Base-by-base conservation (phyloP, 768 basidiomycete species). In the Peribolospora baueri region DNA sequence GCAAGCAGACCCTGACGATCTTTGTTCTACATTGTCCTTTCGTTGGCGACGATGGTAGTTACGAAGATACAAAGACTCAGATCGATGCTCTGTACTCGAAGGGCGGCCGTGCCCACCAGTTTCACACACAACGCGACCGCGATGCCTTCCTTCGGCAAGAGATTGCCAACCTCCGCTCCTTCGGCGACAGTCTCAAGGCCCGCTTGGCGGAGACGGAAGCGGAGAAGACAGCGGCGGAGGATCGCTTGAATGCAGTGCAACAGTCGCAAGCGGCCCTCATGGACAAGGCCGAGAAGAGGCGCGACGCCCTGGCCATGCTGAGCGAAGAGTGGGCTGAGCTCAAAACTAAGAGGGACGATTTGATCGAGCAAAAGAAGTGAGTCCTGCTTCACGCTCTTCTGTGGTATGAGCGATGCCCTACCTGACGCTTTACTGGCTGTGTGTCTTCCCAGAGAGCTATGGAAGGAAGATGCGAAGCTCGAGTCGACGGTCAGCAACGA, bases 381-480 rank as follows among this genome's bases (percentile, higher is more conserved):
- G 70, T 69, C 4, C 11, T 13, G 25, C 47, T 48, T 14, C 3
- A n/a, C 41, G 9, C 40, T 54, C 42, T 14, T 51, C 7, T 10
- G 3, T 55, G 37, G 39, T 41, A 40, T 13, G 46, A 46, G 49
- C 40, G 13, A 11, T 48, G 9, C 41, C 10, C 13, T 43, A 14
- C 45, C 4, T 43, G 11, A 5, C n/a, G 51, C 13, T 38, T 5
- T 53, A 10, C 7, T 54, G 43, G 38, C 25, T 25, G 25, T 25
- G 25, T 25, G 25, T 25, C 25, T 11, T 36, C 37, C 7, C 55
- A 73, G 71, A 56, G 87, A 91, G 52, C 66, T 86, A 41, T 95
- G 93, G 91, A 74, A 90, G 61, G 87, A 91, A 66, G 91, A 97
- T 58, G 80, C 84, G 0, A 91, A 84, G 66, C 68, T 93, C 47